These are phyloP conservation scores for Heterobasidion annosum DNA, from an alignment of 1,284 basidiomycete genomes.

Conservation along the genomic window DNA sequence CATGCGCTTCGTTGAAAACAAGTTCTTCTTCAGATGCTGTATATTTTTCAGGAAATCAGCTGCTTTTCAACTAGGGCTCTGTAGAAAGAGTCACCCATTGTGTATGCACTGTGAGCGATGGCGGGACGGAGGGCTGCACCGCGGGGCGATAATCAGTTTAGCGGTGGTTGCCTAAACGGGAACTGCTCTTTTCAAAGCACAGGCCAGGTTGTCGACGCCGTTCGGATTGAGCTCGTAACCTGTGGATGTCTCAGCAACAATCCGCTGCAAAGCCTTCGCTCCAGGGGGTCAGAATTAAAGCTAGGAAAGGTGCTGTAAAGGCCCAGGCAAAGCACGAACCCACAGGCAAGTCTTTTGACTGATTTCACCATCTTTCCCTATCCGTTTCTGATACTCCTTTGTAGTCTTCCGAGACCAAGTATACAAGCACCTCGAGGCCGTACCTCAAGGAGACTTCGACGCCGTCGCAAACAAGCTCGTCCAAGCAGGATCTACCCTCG, in stretches of 20 bases:
- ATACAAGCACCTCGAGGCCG: constrained; percentile 87
- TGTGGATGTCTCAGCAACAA: constrained; percentile 85
- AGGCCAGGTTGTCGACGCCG: not conserved
- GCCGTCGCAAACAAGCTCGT: constrained; percentile 78
- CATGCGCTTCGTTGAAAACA: constrained; percentile 46
- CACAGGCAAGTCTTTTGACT: constrained; percentile 31
- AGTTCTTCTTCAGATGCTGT: constrained; percentile 51
- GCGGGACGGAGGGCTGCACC: not conserved
- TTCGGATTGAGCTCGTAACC: constrained; percentile 7
- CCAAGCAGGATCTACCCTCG: constrained; percentile 86
- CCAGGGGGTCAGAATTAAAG: constrained; percentile 83
- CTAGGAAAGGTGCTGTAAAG: constrained; percentile 81
- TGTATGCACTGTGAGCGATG: not conserved
- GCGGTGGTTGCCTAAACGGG: not conserved
- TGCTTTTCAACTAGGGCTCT: not conserved
- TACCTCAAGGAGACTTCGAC: constrained; percentile 78
- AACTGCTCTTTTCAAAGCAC: not conserved
- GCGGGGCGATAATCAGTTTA: not conserved
- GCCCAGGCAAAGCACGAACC: constrained; percentile 87
- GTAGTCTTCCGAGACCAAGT: constrained; percentile 93
- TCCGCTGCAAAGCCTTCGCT: constrained; percentile 75
- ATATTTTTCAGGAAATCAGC: not conserved
- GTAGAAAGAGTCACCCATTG: no score
- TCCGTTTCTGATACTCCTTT: constrained; percentile 8
- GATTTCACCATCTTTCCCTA: constrained; percentile 6